phyloP scores from a whole-genome alignment of 805 yeast genomes.

The Saturnispora hagleri region DNA sequence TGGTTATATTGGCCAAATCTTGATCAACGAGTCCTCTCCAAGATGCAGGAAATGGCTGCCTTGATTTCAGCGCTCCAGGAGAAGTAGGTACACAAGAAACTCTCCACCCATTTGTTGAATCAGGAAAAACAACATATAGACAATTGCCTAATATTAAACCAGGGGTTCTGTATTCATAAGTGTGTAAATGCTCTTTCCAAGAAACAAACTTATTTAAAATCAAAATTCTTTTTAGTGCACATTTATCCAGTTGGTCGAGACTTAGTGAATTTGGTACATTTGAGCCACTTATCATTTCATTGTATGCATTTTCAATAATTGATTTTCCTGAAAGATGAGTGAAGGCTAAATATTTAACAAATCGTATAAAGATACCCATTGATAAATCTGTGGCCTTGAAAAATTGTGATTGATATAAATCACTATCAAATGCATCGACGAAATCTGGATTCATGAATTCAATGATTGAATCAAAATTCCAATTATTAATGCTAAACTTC shows the following conservation, averaged over 20 bases:
- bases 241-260: neutral
- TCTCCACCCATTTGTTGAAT: slow-evolving; percentile 66
- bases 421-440: slow-evolving; percentile 55
- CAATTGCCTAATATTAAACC: slow-evolving; percentile 32
- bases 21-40: slow-evolving; percentile 93
- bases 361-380: slow-evolving; percentile 65
- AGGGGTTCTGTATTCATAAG: slow-evolving; percentile 3
- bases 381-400: slow-evolving; percentile 61
- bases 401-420: slow-evolving; percentile 50
- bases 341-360: slow-evolving; percentile 60
- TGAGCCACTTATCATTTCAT: slow-evolving; percentile 48
- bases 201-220: slow-evolving; percentile 69
- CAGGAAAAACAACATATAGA: slow-evolving; percentile 71
- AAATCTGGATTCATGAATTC: slow-evolving; percentile 73
- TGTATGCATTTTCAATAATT: slow-evolving; percentile 58
- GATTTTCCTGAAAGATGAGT: slow-evolving; percentile 86
- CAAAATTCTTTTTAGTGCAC: slow-evolving; percentile 38
- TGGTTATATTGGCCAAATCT: slow-evolving; percentile 55
- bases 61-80: slow-evolving; percentile 65
- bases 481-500: slow-evolving; percentile 57
- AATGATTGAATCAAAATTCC: slow-evolving; percentile 68
- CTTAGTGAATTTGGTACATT: neutral
- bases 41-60: slow-evolving; percentile 75
- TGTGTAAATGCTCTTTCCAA: slow-evolving; percentile 75
- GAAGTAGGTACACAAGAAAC: slow-evolving; percentile 77